Base-by-base conservation (phyloP, 169 alveolate genomes). In the Miamiensis avidus region DNA sequence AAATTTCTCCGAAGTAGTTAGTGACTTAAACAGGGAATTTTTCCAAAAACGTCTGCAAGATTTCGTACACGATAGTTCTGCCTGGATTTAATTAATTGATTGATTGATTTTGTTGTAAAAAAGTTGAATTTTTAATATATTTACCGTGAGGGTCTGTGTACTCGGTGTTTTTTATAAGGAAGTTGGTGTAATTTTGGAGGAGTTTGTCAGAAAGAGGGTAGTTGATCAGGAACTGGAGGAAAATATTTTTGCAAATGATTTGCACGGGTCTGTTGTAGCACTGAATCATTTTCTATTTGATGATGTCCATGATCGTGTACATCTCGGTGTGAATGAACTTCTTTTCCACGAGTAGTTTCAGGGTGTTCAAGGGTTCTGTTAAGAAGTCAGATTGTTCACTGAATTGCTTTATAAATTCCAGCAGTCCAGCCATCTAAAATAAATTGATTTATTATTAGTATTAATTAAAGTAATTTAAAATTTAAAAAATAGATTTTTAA, bases 131-230 rank as follows among this genome's bases (percentile, higher is more conserved):
- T 49, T 49, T 49, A 49, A 49, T 49, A 49, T 49, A n/a, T 49
- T 49, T 49, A 49, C 69, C 69, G 26, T 11, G 20, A 49, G 69
- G 69, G 20, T 49, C 69, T 0, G 84, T 6, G 11, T 79, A 79
- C 65, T 79, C 84, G 20, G 77, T 79, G 29, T 79, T 79, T 79
- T 79, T 79, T 1, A 79, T 79, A 27, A 79, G 64, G 84, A 79
- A 79, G n/a, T 79, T 79, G 1, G 64, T 79, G 1, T 33, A 28
- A 28, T 34, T 34, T 65, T 79, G 76, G 76, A 79, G 29, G 1
- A 79, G 28, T 29, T 65, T 79, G 65, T 79, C 84, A 79, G 77
- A 49, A 34, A 79, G 29, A 29, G 84, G 84, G 65, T 79, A 79
- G 16, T 79, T 79, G 16, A 79, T 32, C 1, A 79, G 28, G 49